Conservation (phyloP, 495 filamentous ascomycete genomes). For the Trichocladium antarcticum region DNA sequence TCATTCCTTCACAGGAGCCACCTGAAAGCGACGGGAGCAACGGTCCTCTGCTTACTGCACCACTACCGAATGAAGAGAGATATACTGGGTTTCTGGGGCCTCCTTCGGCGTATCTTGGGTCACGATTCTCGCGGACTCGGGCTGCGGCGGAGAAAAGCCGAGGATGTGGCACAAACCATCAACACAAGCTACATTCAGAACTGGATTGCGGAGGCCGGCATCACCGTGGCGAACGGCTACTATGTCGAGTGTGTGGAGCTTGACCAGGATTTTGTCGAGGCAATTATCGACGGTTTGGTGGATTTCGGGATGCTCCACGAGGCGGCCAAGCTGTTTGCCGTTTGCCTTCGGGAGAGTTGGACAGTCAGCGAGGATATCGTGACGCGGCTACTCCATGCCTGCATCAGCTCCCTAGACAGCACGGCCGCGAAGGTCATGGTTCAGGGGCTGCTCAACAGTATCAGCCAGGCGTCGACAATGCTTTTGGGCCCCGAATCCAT, state of each 20-base stretch:
- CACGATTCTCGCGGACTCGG: constrained; percentile 18
- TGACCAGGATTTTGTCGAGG: constrained; percentile 20
- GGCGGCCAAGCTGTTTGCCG: constrained; percentile 27
- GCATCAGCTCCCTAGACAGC: constrained; percentile 21
- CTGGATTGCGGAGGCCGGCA: constrained; percentile 14
- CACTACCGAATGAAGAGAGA: constrained; percentile 41
- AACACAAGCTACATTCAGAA: not conserved
- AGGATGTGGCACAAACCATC: not conserved
- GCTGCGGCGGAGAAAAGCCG: constrained; percentile 8
- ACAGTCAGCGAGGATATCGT: constrained; percentile 19
- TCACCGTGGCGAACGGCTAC: constrained; percentile 4
- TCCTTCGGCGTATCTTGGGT: constrained; percentile 31
- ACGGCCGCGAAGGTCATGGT: constrained; percentile 20
- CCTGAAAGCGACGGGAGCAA: constrained; percentile 43
- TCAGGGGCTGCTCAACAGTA: constrained; percentile 20
- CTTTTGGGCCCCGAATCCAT: constrained; percentile 7
- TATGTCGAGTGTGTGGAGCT: constrained; percentile 23
- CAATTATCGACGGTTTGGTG: constrained; percentile 30
- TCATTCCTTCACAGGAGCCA: constrained; percentile 39
- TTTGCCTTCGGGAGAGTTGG: constrained; percentile 23
- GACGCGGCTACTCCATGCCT: constrained; percentile 25
- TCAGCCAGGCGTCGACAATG: constrained; percentile 11
- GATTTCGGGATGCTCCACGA: constrained; percentile 26
- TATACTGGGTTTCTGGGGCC: constrained; percentile 28
- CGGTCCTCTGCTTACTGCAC: constrained; percentile 42